Evolutionary conservation across 257 asterid species (phyloP).

Genomic region (Capsicum baccatum): DNA sequence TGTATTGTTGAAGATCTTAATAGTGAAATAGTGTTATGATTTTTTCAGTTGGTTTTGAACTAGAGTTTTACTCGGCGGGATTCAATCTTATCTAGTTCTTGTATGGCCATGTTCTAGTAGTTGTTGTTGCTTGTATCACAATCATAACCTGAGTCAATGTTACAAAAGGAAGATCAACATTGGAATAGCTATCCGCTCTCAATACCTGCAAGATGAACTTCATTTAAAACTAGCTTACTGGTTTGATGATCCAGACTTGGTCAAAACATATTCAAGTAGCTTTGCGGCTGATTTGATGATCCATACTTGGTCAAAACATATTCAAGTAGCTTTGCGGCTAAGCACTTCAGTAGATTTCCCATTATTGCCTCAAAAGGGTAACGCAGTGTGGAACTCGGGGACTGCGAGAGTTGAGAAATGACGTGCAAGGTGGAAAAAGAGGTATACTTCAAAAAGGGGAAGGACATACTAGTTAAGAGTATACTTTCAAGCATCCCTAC

Average conservation of each 20-base stretch:
- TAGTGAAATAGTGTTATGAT: background rate
- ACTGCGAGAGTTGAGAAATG: background rate
- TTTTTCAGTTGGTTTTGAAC: background rate
- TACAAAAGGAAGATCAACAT: background rate
- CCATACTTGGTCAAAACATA: background rate
- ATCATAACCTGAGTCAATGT: background rate
- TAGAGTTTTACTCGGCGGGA: background rate
- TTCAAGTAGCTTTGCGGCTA: conserved; percentile 8
- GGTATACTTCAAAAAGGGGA: background rate
- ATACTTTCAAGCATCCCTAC: background rate
- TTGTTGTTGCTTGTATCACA: background rate
- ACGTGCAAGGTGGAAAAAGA: conserved; percentile 1
- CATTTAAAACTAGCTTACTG: background rate
- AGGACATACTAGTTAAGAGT: background rate
- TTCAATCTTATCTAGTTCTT: background rate
- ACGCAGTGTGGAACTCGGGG: background rate
- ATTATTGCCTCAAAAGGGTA: background rate
- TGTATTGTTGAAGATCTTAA: background rate
- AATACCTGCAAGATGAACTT: background rate
- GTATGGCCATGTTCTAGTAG: background rate
- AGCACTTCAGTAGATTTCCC: background rate
- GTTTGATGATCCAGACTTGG: conserved; percentile 14
- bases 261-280: background rate
- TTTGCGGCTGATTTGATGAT: conserved; percentile 5
- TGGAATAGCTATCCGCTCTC: background rate